Conservation (phyloP, 1,284 basidiomycete species). For the Farysia itapuensis region DNA sequence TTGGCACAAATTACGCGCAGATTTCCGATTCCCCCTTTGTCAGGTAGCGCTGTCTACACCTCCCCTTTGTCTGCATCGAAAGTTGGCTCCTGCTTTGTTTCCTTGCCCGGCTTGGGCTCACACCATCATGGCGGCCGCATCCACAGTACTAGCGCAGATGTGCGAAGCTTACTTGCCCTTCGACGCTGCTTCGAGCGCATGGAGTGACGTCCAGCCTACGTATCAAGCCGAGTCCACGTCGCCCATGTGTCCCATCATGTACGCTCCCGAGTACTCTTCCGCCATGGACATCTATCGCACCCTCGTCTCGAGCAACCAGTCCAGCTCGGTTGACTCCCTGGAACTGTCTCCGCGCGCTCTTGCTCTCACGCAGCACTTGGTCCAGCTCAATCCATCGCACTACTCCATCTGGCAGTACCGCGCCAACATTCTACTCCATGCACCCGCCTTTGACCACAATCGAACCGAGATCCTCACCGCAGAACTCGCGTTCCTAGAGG, state of each 20-base stretch:
- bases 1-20: too few species aligned
- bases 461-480: slow-evolving; percentile 6
- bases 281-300: slow-evolving; percentile 55
- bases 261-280: slow-evolving; percentile 41
- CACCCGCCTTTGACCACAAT: not conserved
- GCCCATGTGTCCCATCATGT: slow-evolving; percentile 55
- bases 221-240: slow-evolving; percentile 45
- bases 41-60: too few species aligned
- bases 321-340: slow-evolving; percentile 1
- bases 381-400: slow-evolving; percentile 46
- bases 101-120: too few species aligned
- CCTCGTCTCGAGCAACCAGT: slow-evolving; percentile 13
- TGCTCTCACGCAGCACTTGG: slow-evolving; percentile 45
- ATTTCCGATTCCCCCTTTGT: too few species aligned
- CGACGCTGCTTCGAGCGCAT: slow-evolving; percentile 27
- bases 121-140: too few species aligned
- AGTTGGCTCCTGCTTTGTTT: too few species aligned
- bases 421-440: slow-evolving; percentile 37
- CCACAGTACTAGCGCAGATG: slow-evolving; percentile 12
- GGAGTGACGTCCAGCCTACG: slow-evolving; percentile 46
- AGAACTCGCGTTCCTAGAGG: slow-evolving; percentile 46
- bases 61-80: too few species aligned
- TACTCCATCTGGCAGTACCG: slow-evolving; percentile 56
- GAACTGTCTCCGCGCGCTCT: slow-evolving; percentile 44
- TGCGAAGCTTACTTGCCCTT: slow-evolving; percentile 30